Percentiles rank a stretch among this genome's conserved stretches.
phyloP scores from a whole-genome alignment of 2,329 filamentous ascomycete genomes.

The Colletotrichum scovillei region DNA sequence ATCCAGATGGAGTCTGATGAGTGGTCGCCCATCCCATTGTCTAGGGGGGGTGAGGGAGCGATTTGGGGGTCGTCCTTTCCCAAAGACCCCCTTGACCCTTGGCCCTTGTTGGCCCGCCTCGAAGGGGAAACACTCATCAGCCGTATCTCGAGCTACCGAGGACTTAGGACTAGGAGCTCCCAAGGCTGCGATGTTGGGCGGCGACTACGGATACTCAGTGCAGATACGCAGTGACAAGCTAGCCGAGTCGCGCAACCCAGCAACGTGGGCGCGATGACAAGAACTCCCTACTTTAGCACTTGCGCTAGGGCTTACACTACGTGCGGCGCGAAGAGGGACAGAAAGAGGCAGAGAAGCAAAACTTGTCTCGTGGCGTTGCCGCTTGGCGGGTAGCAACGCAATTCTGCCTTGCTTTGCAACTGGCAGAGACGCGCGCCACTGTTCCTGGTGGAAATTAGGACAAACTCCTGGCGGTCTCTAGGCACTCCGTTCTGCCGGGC shows the following conservation, averaged over 20 bases:
- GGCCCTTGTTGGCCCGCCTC: constrained; percentile 1
- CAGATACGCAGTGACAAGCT: background rate
- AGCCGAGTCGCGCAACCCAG: constrained; percentile 25
- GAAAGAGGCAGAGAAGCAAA: background rate
- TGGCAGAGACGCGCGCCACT: constrained; percentile 31
- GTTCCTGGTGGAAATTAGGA: constrained; percentile 34
- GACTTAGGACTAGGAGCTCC: background rate
- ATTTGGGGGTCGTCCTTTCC: background rate
- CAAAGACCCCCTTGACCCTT: constrained; percentile 8
- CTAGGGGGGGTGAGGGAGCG: constrained; percentile 1
- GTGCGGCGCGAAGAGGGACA: constrained; percentile 1
- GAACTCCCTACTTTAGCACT: constrained; percentile 20
- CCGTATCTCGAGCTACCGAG: background rate
- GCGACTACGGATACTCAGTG: background rate
- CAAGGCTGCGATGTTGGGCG: background rate
- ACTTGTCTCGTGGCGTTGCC: constrained; percentile 14
- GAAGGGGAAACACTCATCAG: background rate
- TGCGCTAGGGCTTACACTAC: constrained; percentile 24
- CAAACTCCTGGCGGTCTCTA: constrained; percentile 13
- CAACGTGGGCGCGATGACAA: constrained; percentile 27
- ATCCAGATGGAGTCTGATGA: constrained; percentile 27
- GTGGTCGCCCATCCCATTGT: constrained; percentile 17
- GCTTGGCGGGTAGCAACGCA: constrained; percentile 27
- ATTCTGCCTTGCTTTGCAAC: constrained; percentile 11
- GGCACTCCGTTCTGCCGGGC: background rate